Evolutionary conservation across 2,329 filamentous ascomycete species (phyloP).

Genomic region (Stemphylium vesicarium): DNA sequence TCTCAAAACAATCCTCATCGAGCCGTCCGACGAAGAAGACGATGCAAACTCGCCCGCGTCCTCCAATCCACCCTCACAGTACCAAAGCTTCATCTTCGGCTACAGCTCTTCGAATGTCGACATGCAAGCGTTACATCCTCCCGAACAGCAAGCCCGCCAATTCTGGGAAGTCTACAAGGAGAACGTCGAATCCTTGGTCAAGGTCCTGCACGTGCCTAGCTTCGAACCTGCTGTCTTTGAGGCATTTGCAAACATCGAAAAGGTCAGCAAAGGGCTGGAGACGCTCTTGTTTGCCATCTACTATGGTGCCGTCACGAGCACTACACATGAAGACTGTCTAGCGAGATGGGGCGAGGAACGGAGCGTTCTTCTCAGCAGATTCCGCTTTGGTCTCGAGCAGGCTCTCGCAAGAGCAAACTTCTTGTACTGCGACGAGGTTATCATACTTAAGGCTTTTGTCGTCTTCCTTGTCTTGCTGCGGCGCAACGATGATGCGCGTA

Average conservation of each 20-base stretch:
- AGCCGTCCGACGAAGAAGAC: conserved; percentile 67
- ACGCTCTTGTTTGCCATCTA: conserved; percentile 68
- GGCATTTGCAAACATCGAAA: conserved; percentile 65
- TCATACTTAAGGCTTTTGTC: conserved; percentile 67
- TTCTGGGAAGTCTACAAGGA: conserved; percentile 76
- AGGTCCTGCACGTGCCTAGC: conserved; percentile 73
- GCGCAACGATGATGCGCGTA: conserved; percentile 57
- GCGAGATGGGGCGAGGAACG: conserved; percentile 60
- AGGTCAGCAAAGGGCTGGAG: conserved; percentile 64
- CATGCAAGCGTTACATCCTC: conserved; percentile 68
- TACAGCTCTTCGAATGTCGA: conserved; percentile 75
- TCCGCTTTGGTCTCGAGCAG: conserved; percentile 69
- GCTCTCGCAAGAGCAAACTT: conserved; percentile 68
- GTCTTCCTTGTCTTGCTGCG: conserved; percentile 66
- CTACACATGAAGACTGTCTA: conserved; percentile 56
- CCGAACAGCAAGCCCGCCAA: conserved; percentile 65
- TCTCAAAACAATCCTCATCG: conserved; percentile 67
- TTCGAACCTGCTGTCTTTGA: conserved; percentile 67
- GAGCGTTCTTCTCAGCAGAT: conserved; percentile 57
- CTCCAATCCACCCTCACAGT: conserved; percentile 54
- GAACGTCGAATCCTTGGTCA: conserved; percentile 75
- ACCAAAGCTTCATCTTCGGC: conserved; percentile 75
- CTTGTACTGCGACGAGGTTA: conserved; percentile 65
- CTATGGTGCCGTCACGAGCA: conserved; percentile 62
- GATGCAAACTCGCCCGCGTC: conserved; percentile 54